phyloP scores from a whole-genome alignment of 1,139 yeast genomes.

The Pneumocystis murina region DNA sequence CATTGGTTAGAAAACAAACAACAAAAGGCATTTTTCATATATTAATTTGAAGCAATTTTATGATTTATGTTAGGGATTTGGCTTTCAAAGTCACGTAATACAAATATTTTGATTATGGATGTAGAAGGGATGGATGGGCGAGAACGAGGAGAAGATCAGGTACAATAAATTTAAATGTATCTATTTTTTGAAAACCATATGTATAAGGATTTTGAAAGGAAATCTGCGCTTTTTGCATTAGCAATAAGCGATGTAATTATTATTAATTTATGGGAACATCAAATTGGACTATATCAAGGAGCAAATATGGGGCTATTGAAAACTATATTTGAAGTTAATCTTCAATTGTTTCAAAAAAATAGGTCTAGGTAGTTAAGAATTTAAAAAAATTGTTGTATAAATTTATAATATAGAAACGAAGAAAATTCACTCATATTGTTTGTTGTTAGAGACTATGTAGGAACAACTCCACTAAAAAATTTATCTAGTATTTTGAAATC shows the following conservation, averaged over 20 bases:
- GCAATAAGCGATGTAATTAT: conserved; percentile 83
- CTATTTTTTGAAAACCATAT: neutral
- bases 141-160: conserved; percentile 92
- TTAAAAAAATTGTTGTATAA: neutral
- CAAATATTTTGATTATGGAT: conserved; percentile 62
- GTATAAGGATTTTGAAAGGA: conserved; percentile 65
- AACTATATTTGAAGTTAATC: conserved; percentile 90
- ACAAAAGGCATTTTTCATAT: conserved; percentile 60
- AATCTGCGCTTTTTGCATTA: conserved; percentile 86
- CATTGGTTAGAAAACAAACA: conserved; percentile 62
- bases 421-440: conserved; percentile 51
- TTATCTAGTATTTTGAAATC: conserved; percentile 50
- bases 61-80: conserved; percentile 14
- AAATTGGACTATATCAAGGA: conserved; percentile 91
- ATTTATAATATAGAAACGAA: conserved; percentile 16
- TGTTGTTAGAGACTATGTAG: conserved; percentile 85
- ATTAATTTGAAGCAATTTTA: neutral
- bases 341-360: conserved; percentile 50
- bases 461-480: conserved; percentile 67
- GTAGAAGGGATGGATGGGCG: conserved; percentile 98
- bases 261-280: conserved; percentile 93
- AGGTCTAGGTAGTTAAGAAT: neutral
- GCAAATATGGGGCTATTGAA: conserved; percentile 91
- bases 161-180: neutral
- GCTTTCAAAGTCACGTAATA: conserved; percentile 16